Evolutionary conservation across 2,329 filamentous ascomycete species (phyloP), one percentile per base, ranked within the genome.

Genomic region (Claviceps purpurea): DNA sequence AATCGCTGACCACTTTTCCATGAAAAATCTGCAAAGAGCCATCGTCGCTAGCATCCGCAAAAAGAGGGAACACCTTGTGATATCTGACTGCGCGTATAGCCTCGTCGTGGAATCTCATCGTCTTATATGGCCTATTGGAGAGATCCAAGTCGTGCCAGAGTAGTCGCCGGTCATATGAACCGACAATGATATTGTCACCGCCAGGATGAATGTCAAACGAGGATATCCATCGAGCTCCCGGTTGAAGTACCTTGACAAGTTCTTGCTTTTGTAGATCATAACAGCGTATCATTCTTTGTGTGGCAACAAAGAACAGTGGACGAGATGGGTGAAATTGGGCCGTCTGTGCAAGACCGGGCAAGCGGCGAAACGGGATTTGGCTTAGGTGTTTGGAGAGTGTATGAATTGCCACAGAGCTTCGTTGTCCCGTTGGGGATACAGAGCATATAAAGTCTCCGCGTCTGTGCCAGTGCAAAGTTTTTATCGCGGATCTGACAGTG

Each of bases 91-190:
- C 82, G 47, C 94, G 81, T 62, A 98, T 95, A 46, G 93, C 93
- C 68, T 95, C 87, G 55, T 81, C 73, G 71, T 98, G 93, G 73
- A 97, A 98, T 49, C 93, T 81, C 70, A 98, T 83, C 1, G 91
- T 97, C 75, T 96, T 96, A 75, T 95, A 97, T 0, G 93, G 93
- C 49, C 88, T 82, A 56, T 79, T 84, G 1, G 88, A 93, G 39
- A 98, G 80, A 59, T 98, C 93, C 51, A 97, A 77, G 70, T 98
- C 93, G 71, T 97, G 93, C 93, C 93, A 98, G 37, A 98, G 76
- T 2, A 98, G 76, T 47, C 91, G 83, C 58, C 90, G 84, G 70
- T 98, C 93, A 70, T 97, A 98, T 0, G 89, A 93, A 45, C 90
- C 89, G 11, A 96, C 88, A 54, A 97, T 87, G 52, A 98, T 70